Evolutionary conservation across 768 basidiomycete species (phyloP).

Genomic region (Suillus weaverae): DNA sequence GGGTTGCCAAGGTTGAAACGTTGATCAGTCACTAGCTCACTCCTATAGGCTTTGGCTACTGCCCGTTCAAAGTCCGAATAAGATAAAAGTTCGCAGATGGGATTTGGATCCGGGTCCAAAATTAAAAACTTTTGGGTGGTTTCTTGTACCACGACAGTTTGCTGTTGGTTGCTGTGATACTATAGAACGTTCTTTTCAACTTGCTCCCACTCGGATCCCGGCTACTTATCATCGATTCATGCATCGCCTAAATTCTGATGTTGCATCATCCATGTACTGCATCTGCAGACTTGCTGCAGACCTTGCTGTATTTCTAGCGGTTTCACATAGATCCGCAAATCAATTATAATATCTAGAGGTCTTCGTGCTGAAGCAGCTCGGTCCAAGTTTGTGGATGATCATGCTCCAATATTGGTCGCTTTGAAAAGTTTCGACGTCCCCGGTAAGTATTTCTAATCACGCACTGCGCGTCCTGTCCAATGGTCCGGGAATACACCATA

Average conservation of each 20-base stretch:
- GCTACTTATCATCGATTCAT: not conserved
- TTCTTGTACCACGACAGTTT: too few relatives aligned
- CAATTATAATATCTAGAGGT: not conserved
- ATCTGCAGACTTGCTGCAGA: not conserved
- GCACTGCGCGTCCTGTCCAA: not conserved
- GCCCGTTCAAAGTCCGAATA: not conserved
- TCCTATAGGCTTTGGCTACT: not conserved
- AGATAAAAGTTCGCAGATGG: not conserved
- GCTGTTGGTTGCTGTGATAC: conserved; percentile 2
- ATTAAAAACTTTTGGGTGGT: not conserved
- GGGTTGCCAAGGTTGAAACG: too few relatives aligned
- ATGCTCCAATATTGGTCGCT: not conserved
- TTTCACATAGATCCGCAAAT: not conserved
- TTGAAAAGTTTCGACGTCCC: not conserved
- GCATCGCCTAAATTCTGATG: not conserved
- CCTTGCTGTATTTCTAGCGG: not conserved
- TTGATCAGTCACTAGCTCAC: not conserved
- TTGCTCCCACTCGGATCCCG: not conserved
- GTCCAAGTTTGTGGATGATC: not conserved
- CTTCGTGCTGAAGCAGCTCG: not conserved
- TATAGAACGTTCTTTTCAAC: not conserved
- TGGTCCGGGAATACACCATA: not conserved
- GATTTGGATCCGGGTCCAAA: not conserved
- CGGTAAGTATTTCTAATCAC: not conserved
- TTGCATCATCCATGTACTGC: not conserved